Base-by-base conservation (phyloP, 257 asterid genomes). In the Cruciata laevipes region DNA sequence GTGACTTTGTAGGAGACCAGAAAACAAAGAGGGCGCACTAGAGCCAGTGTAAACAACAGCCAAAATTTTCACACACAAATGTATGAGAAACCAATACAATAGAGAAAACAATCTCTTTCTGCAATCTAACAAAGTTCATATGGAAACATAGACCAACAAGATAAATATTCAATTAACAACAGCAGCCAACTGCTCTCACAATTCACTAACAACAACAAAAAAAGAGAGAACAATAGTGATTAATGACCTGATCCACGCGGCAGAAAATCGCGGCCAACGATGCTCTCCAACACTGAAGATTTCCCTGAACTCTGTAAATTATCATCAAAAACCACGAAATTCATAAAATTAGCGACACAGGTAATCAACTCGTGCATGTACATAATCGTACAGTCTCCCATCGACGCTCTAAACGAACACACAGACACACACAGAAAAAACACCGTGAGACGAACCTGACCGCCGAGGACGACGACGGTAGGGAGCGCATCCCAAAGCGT, bases 401-500 rank as follows among this genome's bases (percentile, higher is more conserved):
- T 27, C 25, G 2, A n/a, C 47, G 61, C 20, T 31, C 33, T 35
- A 33, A 23, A 71, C 63, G 13, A 3, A 47, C 14, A 55, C 18
- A 2, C 17, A 7, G 33, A 44, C 51, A 25, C 6, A 9, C 52
- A 47, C 33, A 44, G 55, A 0, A 37, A n/a, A 57, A 64, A 7
- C 24, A 9, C 31, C 24, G 12, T 0, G 32, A 44, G 25, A n/a
- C 47, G 7, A 31, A 81, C 85, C 80, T 81, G 82, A 56, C 85
- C 85, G 17, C 85, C 85, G 59, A 81, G 76, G 60, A 81, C 85
- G 64, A 75, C 83, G 68, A 81, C 67, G 8, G 85, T 74, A 6
- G 85, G 85, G 33, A 81, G 82, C 63, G 85, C 61, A 61, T 81
- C 78, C 85, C 81, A 81, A n/a, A 81, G 85, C 47, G 85, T 67